Evolutionary conservation across 129 eudicot species (phyloP).

Genomic region (Chrysanthemum makinoi): DNA sequence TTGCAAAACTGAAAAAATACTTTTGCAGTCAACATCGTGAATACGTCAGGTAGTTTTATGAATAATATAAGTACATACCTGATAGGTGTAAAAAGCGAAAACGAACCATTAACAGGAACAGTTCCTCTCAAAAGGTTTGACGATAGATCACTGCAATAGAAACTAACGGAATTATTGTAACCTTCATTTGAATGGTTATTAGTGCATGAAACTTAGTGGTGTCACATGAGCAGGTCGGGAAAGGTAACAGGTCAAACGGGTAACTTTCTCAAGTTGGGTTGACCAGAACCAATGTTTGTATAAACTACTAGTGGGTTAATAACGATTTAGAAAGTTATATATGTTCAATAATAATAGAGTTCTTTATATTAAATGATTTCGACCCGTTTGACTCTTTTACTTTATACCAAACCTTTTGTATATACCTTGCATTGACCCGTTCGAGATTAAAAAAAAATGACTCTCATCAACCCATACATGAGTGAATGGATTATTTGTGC

Average conservation of each 20-base stretch:
- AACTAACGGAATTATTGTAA: background rate
- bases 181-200: background rate
- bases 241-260: too few species aligned
- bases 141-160: conserved; percentile 66
- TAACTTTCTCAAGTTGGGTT: too few species aligned
- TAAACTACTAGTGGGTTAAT: too few species aligned
- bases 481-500: background rate
- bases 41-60: conserved; percentile 3
- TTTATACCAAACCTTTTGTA: too few species aligned
- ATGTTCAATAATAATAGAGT: too few species aligned
- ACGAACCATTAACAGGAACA: conserved; percentile 72
- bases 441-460: background rate
- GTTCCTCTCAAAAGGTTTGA: conserved; percentile 48
- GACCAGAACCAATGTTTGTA: too few species aligned
- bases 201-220: background rate
- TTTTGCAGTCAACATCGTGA: conserved; percentile 13
- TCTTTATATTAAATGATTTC: too few species aligned
- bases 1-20: conserved; percentile 47
- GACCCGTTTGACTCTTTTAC: too few species aligned
- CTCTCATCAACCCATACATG: background rate
- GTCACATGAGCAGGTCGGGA: background rate
- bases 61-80: conserved; percentile 44
- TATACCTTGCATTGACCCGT: too few species aligned
- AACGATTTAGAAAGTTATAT: too few species aligned
- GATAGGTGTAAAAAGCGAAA: conserved; percentile 58